phyloP scores from a whole-genome alignment of 306 rosid genomes.

The Pachyrhizus erosus region DNA sequence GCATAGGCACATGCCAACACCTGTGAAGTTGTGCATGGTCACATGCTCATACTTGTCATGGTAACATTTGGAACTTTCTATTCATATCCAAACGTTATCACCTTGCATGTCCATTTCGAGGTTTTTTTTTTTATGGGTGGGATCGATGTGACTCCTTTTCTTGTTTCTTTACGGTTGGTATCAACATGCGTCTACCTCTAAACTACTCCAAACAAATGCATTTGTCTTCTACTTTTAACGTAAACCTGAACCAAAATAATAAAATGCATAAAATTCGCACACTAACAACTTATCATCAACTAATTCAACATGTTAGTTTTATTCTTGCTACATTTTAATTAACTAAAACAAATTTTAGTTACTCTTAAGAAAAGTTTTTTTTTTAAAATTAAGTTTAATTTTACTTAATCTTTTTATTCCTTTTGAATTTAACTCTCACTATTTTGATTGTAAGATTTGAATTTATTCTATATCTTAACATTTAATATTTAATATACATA shows the following conservation, averaged over 20 bases:
- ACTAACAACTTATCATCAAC: not conserved
- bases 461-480: too few species aligned
- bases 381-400: too few species aligned
- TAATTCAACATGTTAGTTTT: not conserved
- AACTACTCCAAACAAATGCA: not conserved
- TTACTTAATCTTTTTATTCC: not conserved
- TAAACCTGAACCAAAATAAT: not conserved
- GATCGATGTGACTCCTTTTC: constrained; percentile 37
- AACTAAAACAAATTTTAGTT: not conserved
- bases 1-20: constrained; percentile 20
- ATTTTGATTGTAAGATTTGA: not conserved
- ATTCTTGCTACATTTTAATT: not conserved
- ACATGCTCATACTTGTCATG: not conserved
- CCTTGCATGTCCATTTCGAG: constrained; percentile 30
- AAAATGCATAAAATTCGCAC: not conserved
- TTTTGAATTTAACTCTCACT: too few species aligned
- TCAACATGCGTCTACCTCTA: constrained; percentile 2
- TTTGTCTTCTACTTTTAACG: not conserved
- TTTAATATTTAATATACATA: too few species aligned
- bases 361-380: not conserved
- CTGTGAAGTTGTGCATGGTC: constrained; percentile 3
- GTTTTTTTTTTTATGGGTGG: constrained; percentile 21
- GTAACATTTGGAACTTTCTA: constrained; percentile 6
- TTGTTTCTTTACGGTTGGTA: constrained; percentile 39
- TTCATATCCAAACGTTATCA: constrained; percentile 13